phyloP scores from a whole-genome alignment of 495 filamentous ascomycete species.

The Trichoderma erinaceum region DNA sequence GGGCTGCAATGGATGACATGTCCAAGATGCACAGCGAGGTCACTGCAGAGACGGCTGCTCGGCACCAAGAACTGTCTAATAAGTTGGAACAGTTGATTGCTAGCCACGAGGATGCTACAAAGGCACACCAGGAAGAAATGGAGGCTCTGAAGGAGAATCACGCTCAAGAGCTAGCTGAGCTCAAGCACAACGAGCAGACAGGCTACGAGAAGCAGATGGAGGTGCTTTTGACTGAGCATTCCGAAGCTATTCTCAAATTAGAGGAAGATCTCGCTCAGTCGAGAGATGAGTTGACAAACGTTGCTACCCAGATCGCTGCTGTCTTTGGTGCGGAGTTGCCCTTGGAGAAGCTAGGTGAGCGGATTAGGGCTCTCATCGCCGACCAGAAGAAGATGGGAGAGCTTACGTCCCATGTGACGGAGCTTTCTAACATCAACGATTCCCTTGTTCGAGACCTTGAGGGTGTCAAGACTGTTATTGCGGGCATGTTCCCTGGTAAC shows the following conservation, averaged over 20 bases:
- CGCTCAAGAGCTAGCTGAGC: slow-evolving; percentile 42
- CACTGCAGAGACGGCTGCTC: slow-evolving; percentile 43
- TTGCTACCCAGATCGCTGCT: slow-evolving; percentile 51
- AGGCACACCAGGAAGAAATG: slow-evolving; percentile 43
- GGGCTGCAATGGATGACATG: slow-evolving; percentile 7
- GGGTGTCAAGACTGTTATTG: slow-evolving; percentile 40
- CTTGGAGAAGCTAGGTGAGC: slow-evolving; percentile 49
- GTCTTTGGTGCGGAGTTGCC: slow-evolving; percentile 48
- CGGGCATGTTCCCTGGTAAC: slow-evolving; percentile 33
- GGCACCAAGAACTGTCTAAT: slow-evolving; percentile 47
- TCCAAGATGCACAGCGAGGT: slow-evolving; percentile 1
- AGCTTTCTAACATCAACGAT: slow-evolving; percentile 48
- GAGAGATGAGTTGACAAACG: slow-evolving; percentile 59
- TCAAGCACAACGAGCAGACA: slow-evolving; percentile 33
- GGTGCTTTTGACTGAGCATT: slow-evolving; percentile 48
- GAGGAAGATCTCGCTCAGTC: slow-evolving; percentile 65
- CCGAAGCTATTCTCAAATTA: slow-evolving; percentile 53
- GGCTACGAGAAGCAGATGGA: slow-evolving; percentile 40
- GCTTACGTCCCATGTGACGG: slow-evolving; percentile 42
- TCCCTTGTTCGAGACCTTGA: slow-evolving; percentile 51
- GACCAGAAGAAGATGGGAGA: slow-evolving; percentile 48
- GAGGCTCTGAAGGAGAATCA: slow-evolving; percentile 40
- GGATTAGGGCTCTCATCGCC: slow-evolving; percentile 45
- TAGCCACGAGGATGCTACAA: slow-evolving; percentile 45
- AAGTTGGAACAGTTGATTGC: slow-evolving; percentile 54